phyloP scores from a whole-genome alignment of 495 filamentous ascomycete genomes.

The Platismatia glauca region DNA sequence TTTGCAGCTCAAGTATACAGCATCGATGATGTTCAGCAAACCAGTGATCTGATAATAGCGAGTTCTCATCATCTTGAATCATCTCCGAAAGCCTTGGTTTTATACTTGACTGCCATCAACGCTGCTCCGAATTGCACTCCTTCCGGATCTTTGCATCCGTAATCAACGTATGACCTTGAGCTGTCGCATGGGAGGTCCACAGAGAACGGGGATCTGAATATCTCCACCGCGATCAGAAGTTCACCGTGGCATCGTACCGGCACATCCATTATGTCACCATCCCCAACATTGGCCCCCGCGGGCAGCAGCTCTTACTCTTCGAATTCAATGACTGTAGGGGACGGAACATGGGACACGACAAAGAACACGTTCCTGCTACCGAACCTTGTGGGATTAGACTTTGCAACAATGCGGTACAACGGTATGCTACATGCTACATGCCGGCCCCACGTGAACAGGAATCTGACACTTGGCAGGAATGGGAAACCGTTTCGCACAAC shows the following conservation, averaged over 20 bases:
- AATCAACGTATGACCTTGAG: conserved; percentile 2
- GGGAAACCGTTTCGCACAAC: conserved; percentile 75
- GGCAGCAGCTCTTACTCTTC: conserved; percentile 79
- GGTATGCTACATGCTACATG: conserved; percentile 41
- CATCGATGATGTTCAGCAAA: not conserved
- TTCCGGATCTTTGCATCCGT: not conserved
- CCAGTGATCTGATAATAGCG: not conserved
- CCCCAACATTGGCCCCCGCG: conserved; percentile 54
- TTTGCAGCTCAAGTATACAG: not conserved
- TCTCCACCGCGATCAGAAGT: conserved; percentile 8
- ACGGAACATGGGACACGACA: conserved; percentile 82
- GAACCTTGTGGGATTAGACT: conserved; percentile 78
- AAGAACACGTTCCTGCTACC: conserved; percentile 83
- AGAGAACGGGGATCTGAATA: conserved; percentile 14
- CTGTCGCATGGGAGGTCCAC: conserved; percentile 20
- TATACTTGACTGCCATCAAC: not conserved
- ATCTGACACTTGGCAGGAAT: conserved; percentile 52
- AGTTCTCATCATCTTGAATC: not conserved
- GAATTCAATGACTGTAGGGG: conserved; percentile 74
- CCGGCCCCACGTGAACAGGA: conserved; percentile 12
- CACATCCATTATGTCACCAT: conserved; percentile 32
- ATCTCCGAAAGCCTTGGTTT: not conserved
- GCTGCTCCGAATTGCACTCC: not conserved
- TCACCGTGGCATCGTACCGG: not conserved
- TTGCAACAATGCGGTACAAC: conserved; percentile 93